Evolutionary conservation across 345 rosid species (phyloP), one percentile per base, ranked within the genome.

Genomic region (Eucalyptus pauciflora): DNA sequence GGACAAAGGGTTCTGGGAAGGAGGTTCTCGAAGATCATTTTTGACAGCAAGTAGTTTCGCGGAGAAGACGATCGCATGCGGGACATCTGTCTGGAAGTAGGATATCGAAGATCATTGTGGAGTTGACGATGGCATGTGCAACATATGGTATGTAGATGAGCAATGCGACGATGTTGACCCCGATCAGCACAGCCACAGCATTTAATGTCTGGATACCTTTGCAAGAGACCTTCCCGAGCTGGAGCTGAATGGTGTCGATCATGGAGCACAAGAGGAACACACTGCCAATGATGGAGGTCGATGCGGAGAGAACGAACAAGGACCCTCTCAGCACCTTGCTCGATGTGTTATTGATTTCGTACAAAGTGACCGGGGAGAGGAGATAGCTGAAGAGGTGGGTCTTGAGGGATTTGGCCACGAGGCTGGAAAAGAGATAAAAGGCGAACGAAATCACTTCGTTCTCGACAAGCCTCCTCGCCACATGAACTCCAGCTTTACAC

Each of bases 371-470:
- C 58, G 58, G 10, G 58, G 58, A 4, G 29, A 56, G 27, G 80
- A 88, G 49, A 85, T 88, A 88, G 29, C 51, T 58, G 89, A 17
- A 69, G 83, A 87, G 62, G 58, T 80, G 64, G 71, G 49, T 58
- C 64, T 81, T 79, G 48, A 87, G 83, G 50, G 91, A 56, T 64
- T 87, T 54, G 45, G 87, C 91, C 45, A 89, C 92, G n/a, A 92
- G 92, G 86, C 91, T 92, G 5, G 94, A 92, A 17, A 92, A 50
- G 85, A 93, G 94, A 91, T 89, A 93, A 87, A 71, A 90, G 12
- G 90, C 90, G 87, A 93, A 93, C 4, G 94, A 89, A 16, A 90
- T 81, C 11, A 93, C 94, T 83, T 94, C 96, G 41, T 49, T 71
- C 54, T 91, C 85, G 14, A 93, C 88, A 15, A 94, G 92, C n/a